A percentile compares a stretch with the other conserved stretches of the same genome.
These are phyloP conservation scores for Gastrolobium bilobum DNA, from an alignment of 306 rosid genomes.

Conservation along the genomic window DNA sequence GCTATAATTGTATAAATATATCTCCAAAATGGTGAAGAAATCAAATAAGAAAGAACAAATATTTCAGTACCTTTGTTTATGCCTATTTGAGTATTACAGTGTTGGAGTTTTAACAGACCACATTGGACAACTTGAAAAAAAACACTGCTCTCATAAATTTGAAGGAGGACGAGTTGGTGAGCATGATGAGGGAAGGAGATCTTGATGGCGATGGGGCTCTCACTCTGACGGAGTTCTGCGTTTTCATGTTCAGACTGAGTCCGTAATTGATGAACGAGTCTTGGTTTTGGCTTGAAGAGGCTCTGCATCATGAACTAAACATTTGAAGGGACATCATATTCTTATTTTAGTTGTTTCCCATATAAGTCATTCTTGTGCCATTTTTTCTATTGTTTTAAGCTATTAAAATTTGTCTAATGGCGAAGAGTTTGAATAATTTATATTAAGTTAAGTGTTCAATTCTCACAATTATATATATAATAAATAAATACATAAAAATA, in stretches of 20 bases:
- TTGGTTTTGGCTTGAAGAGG: constrained; percentile 65
- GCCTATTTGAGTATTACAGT: no score
- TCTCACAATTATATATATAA: no score
- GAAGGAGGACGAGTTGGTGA: constrained; percentile 71
- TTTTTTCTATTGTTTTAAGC: not conserved
- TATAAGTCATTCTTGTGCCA: not conserved
- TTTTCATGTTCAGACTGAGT: constrained; percentile 87
- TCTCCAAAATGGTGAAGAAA: no score
- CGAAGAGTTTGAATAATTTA: no score
- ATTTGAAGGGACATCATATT: constrained; percentile 10
- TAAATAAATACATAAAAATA: no score
- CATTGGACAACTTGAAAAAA: constrained; percentile 40
- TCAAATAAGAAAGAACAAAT: no score
- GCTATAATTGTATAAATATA: no score
- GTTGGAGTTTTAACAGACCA: no score
- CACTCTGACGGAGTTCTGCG: constrained; percentile 83
- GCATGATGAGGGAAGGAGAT: constrained; percentile 80
- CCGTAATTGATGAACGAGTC: constrained; percentile 74
- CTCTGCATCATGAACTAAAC: constrained; percentile 52
- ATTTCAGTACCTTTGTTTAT: no score
- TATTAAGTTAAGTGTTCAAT: no score
- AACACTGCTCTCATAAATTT: constrained; percentile 64
- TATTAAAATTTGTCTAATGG: no score
- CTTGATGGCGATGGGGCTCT: constrained; percentile 77
- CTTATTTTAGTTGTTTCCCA: not conserved